Conservation (phyloP, 257 asterid genomes). For the Galeopsis tetrahit region DNA sequence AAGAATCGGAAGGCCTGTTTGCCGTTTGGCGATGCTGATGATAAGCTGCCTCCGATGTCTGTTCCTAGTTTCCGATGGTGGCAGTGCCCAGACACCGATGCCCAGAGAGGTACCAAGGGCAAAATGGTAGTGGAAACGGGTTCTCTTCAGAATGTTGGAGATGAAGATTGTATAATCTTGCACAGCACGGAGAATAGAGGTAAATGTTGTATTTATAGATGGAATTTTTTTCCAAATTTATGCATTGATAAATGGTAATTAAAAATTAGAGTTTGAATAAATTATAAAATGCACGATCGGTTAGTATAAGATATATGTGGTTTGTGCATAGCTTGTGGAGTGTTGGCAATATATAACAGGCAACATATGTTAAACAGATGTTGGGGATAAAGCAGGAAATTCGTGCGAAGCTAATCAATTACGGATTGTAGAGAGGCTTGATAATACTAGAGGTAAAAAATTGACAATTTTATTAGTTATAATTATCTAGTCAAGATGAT, state of each 20-base stretch:
- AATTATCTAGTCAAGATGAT: conserved; percentile 21
- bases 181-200: conserved; percentile 34
- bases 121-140: conserved; percentile 8
- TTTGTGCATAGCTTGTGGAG: not conserved
- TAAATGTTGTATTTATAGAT: conserved; percentile 24
- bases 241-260: too few relatives aligned
- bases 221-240: too few relatives aligned
- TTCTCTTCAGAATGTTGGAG: conserved; percentile 21
- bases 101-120: conserved; percentile 32
- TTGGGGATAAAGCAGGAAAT: conserved; percentile 24
- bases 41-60: conserved; percentile 50
- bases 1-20: conserved; percentile 48
- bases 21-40: conserved; percentile 45
- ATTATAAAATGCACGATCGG: too few relatives aligned
- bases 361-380: conserved; percentile 29
- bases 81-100: conserved; percentile 53
- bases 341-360: conserved; percentile 28
- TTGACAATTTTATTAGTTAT: conserved; percentile 17
- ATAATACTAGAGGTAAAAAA: conserved; percentile 39
- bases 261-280: too few relatives aligned
- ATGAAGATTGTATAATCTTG: conserved; percentile 25
- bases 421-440: conserved; percentile 27
- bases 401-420: conserved; percentile 19
- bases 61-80: conserved; percentile 70
- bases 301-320: not conserved